phyloP scores from a whole-genome alignment of 2,329 filamentous ascomycete genomes.

The Calonectria pteridis region DNA sequence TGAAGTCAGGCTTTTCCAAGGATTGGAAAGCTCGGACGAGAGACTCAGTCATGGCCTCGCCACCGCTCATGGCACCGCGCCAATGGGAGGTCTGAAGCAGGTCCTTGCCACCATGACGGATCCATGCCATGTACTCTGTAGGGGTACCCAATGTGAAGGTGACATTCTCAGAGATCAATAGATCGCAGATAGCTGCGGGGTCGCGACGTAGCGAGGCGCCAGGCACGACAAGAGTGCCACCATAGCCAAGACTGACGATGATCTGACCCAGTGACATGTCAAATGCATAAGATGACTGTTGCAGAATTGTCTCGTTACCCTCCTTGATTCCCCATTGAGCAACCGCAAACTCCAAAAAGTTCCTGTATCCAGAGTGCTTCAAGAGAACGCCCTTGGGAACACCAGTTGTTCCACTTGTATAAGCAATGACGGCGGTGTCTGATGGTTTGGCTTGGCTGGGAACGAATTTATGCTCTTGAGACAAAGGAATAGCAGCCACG shows the following conservation, averaged over 20 bases:
- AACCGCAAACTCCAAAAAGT: slow-evolving; percentile 42
- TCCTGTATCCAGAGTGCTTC: slow-evolving; percentile 44
- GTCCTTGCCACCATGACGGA: slow-evolving; percentile 8
- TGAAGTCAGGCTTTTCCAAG: background rate
- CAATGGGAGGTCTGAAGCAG: background rate
- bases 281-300: slow-evolving; percentile 16
- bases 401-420: slow-evolving; percentile 49
- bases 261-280: slow-evolving; percentile 28
- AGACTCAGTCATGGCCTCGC: slow-evolving; percentile 28
- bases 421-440: slow-evolving; percentile 40
- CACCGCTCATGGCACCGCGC: slow-evolving; percentile 30
- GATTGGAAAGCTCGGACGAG: slow-evolving; percentile 23
- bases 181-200: slow-evolving; percentile 1
- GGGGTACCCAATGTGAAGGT: slow-evolving; percentile 26
- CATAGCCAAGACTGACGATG: slow-evolving; percentile 1
- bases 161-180: slow-evolving; percentile 17
- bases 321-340: slow-evolving; percentile 29
- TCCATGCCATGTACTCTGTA: slow-evolving; percentile 19
- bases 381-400: slow-evolving; percentile 57
- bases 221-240: slow-evolving; percentile 24
- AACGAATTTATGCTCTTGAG: background rate
- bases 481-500: background rate
- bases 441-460: background rate
- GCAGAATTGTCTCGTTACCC: slow-evolving; percentile 46
- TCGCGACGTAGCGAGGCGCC: background rate